Conservation (phyloP, 768 basidiomycete genomes). For the Xerocomellus amylosporus region DNA sequence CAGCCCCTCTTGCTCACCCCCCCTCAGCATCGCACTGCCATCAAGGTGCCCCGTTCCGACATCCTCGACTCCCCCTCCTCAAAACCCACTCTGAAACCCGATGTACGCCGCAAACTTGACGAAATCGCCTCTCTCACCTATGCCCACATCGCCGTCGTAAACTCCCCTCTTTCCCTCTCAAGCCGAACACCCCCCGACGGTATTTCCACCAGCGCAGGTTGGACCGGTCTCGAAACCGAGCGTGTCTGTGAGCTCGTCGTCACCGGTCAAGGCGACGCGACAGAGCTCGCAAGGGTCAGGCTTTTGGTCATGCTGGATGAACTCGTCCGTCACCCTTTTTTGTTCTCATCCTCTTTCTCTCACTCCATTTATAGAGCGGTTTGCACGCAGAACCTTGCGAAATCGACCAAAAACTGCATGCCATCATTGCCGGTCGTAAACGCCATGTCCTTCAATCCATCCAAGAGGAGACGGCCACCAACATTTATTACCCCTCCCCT, state of each 20-base stretch:
- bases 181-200: slow-evolving; percentile 76
- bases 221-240: slow-evolving; percentile 92
- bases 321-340: slow-evolving; percentile 55
- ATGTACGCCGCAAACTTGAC: slow-evolving; percentile 83
- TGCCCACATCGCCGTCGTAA: slow-evolving; percentile 92
- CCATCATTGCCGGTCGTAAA: slow-evolving; percentile 88
- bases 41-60: slow-evolving; percentile 90
- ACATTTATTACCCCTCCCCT: slow-evolving; percentile 92
- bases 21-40: slow-evolving; percentile 71
- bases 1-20: slow-evolving; percentile 16
- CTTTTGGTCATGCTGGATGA: slow-evolving; percentile 94
- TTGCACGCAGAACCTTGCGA: slow-evolving; percentile 89
- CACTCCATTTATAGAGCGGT: slow-evolving; percentile 58
- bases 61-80: slow-evolving; percentile 83
- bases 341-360: not conserved
- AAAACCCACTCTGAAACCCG: slow-evolving; percentile 75
- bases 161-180: slow-evolving; percentile 72
- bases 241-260: slow-evolving; percentile 91
- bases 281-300: slow-evolving; percentile 87
- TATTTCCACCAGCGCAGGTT: slow-evolving; percentile 72
- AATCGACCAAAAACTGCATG: slow-evolving; percentile 92
- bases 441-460: slow-evolving; percentile 84
- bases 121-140: slow-evolving; percentile 91
- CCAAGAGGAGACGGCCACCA: slow-evolving; percentile 95
- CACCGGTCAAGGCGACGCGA: slow-evolving; percentile 83